phyloP scores from a whole-genome alignment of 371 early-diverging fungal species.

The Massospora cicadina region DNA sequence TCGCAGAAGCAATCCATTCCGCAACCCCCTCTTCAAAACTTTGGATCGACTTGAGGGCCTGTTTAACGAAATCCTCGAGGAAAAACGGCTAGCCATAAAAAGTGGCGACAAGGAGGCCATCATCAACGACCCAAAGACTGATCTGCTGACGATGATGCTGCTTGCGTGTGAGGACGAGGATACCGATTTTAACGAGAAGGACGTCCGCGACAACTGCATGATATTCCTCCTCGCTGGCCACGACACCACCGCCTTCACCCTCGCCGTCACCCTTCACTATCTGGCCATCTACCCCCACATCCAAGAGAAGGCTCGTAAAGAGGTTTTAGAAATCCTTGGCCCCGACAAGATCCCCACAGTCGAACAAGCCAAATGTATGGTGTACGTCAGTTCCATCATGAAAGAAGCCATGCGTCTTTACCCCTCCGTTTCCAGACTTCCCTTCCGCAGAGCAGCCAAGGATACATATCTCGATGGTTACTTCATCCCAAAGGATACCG shows the following conservation, averaged over 20 bases:
- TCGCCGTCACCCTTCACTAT: neutral
- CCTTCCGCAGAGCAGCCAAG: neutral
- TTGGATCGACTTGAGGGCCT: neutral
- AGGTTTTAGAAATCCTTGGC: neutral
- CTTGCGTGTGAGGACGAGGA: neutral
- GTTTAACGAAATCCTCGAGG: neutral
- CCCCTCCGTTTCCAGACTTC: neutral
- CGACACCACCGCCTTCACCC: conserved; percentile 5
- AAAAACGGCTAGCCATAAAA: neutral
- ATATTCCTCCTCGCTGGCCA: conserved; percentile 8
- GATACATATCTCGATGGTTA: neutral
- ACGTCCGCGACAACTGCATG: neutral
- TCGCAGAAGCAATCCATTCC: neutral
- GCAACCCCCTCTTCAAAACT: neutral
- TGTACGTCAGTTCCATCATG: neutral
- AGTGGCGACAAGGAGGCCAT: neutral
- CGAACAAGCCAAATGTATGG: neutral
- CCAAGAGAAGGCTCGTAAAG: conserved; percentile 4
- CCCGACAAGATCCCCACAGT: neutral
- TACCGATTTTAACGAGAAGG: neutral
- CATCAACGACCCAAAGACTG: neutral
- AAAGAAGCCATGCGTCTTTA: conserved; percentile 8
- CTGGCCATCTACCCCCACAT: conserved; percentile 1
- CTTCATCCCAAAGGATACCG: conserved; percentile 15
- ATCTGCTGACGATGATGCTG: neutral